Evolutionary conservation across 1,139 yeast genomes (phyloP).

Genomic region (Tardiomyces depauwii): DNA sequence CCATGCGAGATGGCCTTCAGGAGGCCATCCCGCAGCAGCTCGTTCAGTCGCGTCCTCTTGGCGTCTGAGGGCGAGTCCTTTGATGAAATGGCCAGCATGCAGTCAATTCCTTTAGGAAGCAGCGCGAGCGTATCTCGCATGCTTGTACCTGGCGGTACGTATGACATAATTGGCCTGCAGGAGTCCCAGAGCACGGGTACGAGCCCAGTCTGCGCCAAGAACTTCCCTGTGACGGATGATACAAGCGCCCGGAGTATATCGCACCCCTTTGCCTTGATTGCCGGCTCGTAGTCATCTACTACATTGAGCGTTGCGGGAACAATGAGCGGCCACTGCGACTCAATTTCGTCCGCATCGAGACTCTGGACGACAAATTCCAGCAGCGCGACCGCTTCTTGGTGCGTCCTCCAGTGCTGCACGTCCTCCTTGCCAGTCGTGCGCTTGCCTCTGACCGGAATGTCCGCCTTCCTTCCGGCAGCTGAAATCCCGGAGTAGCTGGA

Average conservation of each 20-base stretch:
- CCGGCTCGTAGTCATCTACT: conserved; percentile 40
- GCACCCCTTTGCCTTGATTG: conserved; percentile 36
- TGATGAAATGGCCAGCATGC: conserved; percentile 7
- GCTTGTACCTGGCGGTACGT: conserved; percentile 30
- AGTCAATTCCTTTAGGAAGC: not conserved
- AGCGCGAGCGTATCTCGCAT: conserved; percentile 3
- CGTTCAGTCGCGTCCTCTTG: conserved; percentile 10
- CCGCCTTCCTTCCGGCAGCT: conserved; percentile 3
- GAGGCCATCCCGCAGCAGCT: conserved; percentile 17
- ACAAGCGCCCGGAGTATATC: conserved; percentile 24
- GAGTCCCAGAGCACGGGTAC: conserved; percentile 33
- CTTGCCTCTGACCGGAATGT: not conserved
- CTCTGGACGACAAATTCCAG: conserved; percentile 25
- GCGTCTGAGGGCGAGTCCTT: conserved; percentile 10
- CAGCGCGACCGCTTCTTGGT: conserved; percentile 17
- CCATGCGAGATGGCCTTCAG: conserved; percentile 17
- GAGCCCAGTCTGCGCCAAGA: conserved; percentile 32
- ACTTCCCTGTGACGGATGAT: conserved; percentile 14
- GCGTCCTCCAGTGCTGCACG: conserved; percentile 25
- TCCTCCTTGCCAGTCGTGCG: conserved; percentile 1
- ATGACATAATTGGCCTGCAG: conserved; percentile 31
- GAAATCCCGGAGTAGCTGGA: conserved; percentile 9
- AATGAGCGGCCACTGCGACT: conserved; percentile 33
- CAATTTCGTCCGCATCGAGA: conserved; percentile 12
- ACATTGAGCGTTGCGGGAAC: conserved; percentile 40